Percentiles rank a stretch among this genome's conserved stretches.
Conservation (phyloP, 2,329 filamentous ascomycete genomes). For the Decorospora gaudefroyi region DNA sequence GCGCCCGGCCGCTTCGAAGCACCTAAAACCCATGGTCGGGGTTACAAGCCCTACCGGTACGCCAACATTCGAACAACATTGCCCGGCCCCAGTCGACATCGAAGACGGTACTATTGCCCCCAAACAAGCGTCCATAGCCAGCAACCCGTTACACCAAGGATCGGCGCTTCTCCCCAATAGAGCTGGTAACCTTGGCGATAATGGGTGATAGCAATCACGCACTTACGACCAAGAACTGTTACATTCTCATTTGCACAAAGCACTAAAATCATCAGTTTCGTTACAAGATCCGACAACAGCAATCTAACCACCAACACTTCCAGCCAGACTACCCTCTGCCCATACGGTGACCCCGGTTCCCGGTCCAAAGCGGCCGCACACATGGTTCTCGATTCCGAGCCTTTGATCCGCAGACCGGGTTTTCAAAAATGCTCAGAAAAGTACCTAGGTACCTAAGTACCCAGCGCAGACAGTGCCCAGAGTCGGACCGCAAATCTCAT, state of each 20-base stretch:
- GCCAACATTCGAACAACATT: neutral
- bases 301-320: slow-evolving; percentile 6
- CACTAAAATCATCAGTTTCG: slow-evolving; percentile 3
- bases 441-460: slow-evolving; percentile 25
- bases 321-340: slow-evolving; percentile 1
- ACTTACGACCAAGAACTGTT: slow-evolving; percentile 19
- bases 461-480: slow-evolving; percentile 1
- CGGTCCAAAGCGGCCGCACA: slow-evolving; percentile 2
- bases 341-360: slow-evolving; percentile 6
- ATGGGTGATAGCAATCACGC: slow-evolving; percentile 19
- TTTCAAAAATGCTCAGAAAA: slow-evolving; percentile 14
- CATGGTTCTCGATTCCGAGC: slow-evolving; percentile 10
- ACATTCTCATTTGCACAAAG: slow-evolving; percentile 16
- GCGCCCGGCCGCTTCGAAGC: slow-evolving; percentile 7
- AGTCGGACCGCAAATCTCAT: neutral
- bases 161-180: neutral
- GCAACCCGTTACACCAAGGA: slow-evolving; percentile 3
- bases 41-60: slow-evolving; percentile 6
- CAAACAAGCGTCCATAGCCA: neutral
- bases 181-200: neutral
- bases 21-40: slow-evolving; percentile 3
- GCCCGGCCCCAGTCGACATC: neutral
- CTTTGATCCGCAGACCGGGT: slow-evolving; percentile 27
- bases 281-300: slow-evolving; percentile 2
- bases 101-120: neutral